Conservation (phyloP, 805 yeast species). For the Lipomyces starkeyi region DNA sequence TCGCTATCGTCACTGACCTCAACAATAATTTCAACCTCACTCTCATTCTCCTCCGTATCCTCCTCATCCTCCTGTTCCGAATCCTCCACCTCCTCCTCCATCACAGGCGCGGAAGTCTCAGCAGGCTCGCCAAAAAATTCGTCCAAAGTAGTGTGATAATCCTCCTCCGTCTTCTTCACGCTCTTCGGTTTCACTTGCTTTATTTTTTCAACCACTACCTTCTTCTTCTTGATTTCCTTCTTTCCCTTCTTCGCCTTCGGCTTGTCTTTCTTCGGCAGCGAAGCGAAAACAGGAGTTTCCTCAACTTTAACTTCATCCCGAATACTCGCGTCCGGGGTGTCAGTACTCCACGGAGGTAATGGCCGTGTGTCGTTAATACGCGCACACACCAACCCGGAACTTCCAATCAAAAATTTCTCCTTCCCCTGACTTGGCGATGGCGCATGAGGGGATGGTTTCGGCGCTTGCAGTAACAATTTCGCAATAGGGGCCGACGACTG, state of each 20-base stretch:
- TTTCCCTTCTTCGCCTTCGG: conserved; percentile 16
- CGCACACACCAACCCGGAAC: conserved; percentile 41
- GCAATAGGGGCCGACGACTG: conserved; percentile 64
- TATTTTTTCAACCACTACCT: not conserved
- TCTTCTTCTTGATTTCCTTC: conserved; percentile 17
- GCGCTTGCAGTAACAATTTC: conserved; percentile 72
- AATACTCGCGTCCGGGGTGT: conserved; percentile 46
- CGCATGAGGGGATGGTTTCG: conserved; percentile 65
- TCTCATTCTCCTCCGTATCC: conserved; percentile 31
- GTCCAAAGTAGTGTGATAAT: conserved; percentile 55
- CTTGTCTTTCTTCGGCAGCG: conserved; percentile 17
- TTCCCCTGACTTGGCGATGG: conserved; percentile 37
- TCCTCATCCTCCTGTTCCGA: conserved; percentile 40
- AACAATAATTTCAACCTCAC: conserved; percentile 43
- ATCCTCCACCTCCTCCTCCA: conserved; percentile 43
- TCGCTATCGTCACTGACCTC: conserved; percentile 43
- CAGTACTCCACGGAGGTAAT: conserved; percentile 56
- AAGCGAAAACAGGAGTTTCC: conserved; percentile 13
- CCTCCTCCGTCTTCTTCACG: conserved; percentile 13
- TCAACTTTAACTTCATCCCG: conserved; percentile 31
- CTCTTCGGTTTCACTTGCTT: conserved; percentile 12
- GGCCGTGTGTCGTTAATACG: conserved; percentile 44
- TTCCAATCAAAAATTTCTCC: conserved; percentile 42
- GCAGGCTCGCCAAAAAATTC: conserved; percentile 74
- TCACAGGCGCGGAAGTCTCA: conserved; percentile 27